Percentiles rank a stretch among this genome's conserved stretches.
Evolutionary conservation across 2,329 filamentous ascomycete species (phyloP).

Genomic region (Paecilomyces niveus): DNA sequence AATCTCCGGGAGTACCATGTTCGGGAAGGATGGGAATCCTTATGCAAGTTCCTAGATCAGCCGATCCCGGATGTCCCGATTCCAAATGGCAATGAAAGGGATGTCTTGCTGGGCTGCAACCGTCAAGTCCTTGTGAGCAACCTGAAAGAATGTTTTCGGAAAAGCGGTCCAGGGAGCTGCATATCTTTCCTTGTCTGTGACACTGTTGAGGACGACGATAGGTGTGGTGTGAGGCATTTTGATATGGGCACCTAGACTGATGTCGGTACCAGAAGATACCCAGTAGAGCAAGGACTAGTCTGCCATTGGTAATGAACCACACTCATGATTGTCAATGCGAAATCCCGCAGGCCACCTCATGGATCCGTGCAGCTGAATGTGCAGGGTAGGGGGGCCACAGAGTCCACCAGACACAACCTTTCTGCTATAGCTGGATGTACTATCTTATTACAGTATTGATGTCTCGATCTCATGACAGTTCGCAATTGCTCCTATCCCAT

Average conservation of each 20-base stretch:
- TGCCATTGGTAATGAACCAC: too few relatives aligned
- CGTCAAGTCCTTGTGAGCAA: background rate
- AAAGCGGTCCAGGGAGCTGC: background rate
- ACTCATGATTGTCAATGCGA: too few relatives aligned
- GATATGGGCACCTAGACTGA: background rate
- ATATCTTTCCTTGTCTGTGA: background rate
- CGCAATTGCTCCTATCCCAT: too few relatives aligned
- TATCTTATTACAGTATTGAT: too few relatives aligned
- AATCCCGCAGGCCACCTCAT: too few relatives aligned
- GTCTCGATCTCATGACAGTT: too few relatives aligned
- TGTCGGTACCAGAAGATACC: background rate
- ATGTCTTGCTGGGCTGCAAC: background rate
- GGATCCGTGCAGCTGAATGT: too few relatives aligned
- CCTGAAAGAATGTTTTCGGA: too few relatives aligned
- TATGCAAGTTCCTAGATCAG: constrained; percentile 37
- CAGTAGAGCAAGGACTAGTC: too few relatives aligned
- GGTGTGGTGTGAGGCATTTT: background rate
- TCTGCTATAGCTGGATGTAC: too few relatives aligned
- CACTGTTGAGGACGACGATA: background rate
- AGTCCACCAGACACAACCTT: too few relatives aligned
- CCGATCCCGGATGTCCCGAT: constrained; percentile 28
- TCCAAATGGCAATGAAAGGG: constrained; percentile 24
- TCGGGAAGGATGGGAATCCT: constrained; percentile 37
- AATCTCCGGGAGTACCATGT: constrained; percentile 22
- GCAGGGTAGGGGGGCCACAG: too few relatives aligned